Conservation (phyloP, 768 basidiomycete genomes). For the Megacollybia marginata region DNA sequence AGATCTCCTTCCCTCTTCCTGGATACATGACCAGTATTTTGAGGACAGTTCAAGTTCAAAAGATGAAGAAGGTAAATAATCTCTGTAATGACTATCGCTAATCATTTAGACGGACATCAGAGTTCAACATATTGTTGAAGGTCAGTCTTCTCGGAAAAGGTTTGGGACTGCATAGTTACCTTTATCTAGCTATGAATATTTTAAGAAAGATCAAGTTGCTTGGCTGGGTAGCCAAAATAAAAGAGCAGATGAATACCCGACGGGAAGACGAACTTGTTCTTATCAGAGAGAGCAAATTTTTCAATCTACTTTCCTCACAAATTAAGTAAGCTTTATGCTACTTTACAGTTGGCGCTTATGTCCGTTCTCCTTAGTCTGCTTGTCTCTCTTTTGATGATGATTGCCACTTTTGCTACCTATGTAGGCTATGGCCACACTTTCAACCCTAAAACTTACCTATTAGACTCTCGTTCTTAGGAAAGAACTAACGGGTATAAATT, state of each 20-base stretch:
- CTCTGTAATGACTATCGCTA: neutral
- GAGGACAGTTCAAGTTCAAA: conserved; percentile 23
- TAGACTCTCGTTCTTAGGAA: conserved; percentile 5
- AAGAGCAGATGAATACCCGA: conserved; percentile 30
- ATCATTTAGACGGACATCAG: conserved; percentile 30
- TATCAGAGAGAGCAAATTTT: conserved; percentile 30
- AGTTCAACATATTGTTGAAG: conserved; percentile 37
- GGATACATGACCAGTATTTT: conserved; percentile 29
- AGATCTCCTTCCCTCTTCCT: conserved; percentile 34
- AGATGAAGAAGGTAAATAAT: conserved; percentile 25
- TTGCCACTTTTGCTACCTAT: conserved; percentile 33
- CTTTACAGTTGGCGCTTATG: neutral
- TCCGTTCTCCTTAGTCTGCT: conserved; percentile 21
- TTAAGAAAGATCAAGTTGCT: conserved; percentile 49
- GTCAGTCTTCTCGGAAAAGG: conserved; percentile 14
- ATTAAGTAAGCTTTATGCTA: conserved; percentile 28
- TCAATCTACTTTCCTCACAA: conserved; percentile 27
- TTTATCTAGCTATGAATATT: conserved; percentile 23
- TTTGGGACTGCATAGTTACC: too few species aligned
- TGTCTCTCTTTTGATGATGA: conserved; percentile 44
- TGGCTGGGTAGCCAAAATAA: conserved; percentile 41
- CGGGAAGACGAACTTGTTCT: conserved; percentile 38
- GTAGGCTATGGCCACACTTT: conserved; percentile 1
- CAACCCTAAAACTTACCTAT: conserved; percentile 21
- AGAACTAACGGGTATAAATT: conserved; percentile 1